Conservation (phyloP, 139 green algal species). For the Zygnema cylindricum region DNA sequence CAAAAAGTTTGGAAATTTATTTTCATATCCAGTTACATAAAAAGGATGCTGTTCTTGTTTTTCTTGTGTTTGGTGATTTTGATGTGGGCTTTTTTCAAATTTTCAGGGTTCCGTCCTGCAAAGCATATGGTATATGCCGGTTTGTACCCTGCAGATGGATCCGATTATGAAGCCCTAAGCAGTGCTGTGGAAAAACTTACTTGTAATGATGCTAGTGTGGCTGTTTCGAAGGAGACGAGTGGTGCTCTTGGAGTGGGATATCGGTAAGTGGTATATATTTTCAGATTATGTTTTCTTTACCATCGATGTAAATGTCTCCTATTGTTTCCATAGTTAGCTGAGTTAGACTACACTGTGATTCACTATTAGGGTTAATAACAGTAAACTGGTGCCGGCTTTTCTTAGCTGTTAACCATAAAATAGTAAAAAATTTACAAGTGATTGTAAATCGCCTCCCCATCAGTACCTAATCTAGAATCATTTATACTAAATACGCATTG, state of each 20-base stretch:
- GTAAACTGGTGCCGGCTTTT: too few relatives aligned
- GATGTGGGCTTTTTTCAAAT: too few relatives aligned
- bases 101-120: slow-evolving; percentile 78
- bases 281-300: background rate
- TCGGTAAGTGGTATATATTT: too few relatives aligned
- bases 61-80: background rate
- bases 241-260: slow-evolving; percentile 88
- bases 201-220: slow-evolving; percentile 88
- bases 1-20: background rate
- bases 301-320: background rate
- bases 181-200: slow-evolving; percentile 70
- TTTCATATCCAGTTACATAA: background rate
- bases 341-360: too few relatives aligned
- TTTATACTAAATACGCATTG: too few relatives aligned
- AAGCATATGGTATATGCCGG: slow-evolving; percentile 89
- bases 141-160: slow-evolving; percentile 57
- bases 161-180: slow-evolving; percentile 62
- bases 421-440: too few relatives aligned
- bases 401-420: too few relatives aligned
- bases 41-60: background rate
- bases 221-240: slow-evolving; percentile 80
- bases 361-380: too few relatives aligned
- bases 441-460: too few relatives aligned
- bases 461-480: too few relatives aligned
- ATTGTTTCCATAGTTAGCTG: background rate